phyloP scores from a whole-genome alignment of 768 basidiomycete genomes.

The Suillus subalutaceus region DNA sequence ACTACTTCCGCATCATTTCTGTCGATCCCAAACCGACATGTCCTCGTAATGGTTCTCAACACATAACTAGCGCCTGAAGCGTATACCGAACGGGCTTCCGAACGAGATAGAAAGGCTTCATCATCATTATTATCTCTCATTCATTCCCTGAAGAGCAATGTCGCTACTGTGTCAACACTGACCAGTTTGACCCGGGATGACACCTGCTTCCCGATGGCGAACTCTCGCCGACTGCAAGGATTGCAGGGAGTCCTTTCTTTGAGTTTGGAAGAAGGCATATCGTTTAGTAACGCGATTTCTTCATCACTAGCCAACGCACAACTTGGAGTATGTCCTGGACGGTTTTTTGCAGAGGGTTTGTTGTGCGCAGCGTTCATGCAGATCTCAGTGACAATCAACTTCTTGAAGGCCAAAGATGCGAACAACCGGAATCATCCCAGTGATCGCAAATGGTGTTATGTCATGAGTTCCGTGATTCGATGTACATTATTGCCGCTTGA shows the following conservation, averaged over 20 bases:
- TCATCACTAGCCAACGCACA: too few relatives aligned
- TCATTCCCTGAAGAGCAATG: background rate
- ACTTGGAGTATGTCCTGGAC: too few relatives aligned
- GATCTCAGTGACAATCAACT: background rate
- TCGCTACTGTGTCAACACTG: constrained; percentile 5
- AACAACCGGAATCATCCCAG: background rate
- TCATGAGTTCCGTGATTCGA: background rate
- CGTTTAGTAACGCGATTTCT: too few relatives aligned
- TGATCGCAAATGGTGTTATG: background rate
- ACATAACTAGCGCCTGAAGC: too few relatives aligned
- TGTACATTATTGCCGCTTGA: background rate
- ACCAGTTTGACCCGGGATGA: constrained; percentile 3
- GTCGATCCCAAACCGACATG: background rate
- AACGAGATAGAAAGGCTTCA: background rate
- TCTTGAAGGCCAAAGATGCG: constrained; percentile 2
- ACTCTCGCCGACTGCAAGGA: constrained; percentile 2
- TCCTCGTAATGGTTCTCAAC: too few relatives aligned
- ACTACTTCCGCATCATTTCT: background rate
- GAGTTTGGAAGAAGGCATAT: constrained; percentile 7
- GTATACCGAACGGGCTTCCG: too few relatives aligned
- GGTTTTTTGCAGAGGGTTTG: background rate
- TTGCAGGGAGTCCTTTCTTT: background rate
- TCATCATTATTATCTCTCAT: background rate
- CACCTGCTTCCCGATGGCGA: constrained; percentile 5
- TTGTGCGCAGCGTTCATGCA: constrained; percentile 2